Evolutionary conservation across 2,329 filamentous ascomycete species (phyloP).

Genomic region (Cercospora sesami): DNA sequence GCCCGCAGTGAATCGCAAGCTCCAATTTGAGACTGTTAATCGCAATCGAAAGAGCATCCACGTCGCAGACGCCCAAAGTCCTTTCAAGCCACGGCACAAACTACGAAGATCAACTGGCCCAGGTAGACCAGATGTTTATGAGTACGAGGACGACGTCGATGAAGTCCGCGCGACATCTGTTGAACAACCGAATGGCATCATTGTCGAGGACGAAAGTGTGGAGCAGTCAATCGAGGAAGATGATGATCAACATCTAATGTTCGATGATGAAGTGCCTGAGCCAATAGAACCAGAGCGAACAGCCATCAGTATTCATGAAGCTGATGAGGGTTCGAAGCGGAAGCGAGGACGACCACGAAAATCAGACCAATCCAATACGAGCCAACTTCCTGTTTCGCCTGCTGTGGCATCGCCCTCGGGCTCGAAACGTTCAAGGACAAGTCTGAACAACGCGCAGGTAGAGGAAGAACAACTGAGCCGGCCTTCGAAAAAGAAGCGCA

Average conservation of each 20-base stretch:
- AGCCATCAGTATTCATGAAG: constrained; percentile 15
- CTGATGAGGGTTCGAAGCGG: constrained; percentile 18
- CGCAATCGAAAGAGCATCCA: constrained; percentile 33
- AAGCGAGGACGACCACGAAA: constrained; percentile 25
- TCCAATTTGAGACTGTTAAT: constrained; percentile 36
- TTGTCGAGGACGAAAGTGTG: constrained; percentile 22
- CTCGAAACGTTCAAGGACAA: constrained; percentile 25
- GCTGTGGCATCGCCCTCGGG: constrained; percentile 7
- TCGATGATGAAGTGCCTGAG: constrained; percentile 21
- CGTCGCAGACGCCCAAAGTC: constrained; percentile 33
- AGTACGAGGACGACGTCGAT: constrained; percentile 25
- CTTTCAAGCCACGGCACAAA: constrained; percentile 36
- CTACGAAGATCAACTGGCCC: constrained; percentile 33
- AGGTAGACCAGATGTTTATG: constrained; percentile 27
- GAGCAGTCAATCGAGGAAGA: constrained; percentile 28
- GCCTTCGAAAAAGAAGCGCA: constrained; percentile 25
- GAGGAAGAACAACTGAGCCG: constrained; percentile 12
- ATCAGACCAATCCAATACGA: constrained; percentile 26
- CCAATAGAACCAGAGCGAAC: constrained; percentile 19
- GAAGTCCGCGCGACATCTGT: constrained; percentile 19
- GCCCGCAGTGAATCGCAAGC: constrained; percentile 35
- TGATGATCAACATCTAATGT: constrained; percentile 20
- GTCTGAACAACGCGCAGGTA: constrained; percentile 19
- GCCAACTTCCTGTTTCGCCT: constrained; percentile 16
- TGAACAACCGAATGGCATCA: constrained; percentile 21